phyloP scores from a whole-genome alignment of 176 grass and related monocot species.

The Oropetium thomaeum region DNA sequence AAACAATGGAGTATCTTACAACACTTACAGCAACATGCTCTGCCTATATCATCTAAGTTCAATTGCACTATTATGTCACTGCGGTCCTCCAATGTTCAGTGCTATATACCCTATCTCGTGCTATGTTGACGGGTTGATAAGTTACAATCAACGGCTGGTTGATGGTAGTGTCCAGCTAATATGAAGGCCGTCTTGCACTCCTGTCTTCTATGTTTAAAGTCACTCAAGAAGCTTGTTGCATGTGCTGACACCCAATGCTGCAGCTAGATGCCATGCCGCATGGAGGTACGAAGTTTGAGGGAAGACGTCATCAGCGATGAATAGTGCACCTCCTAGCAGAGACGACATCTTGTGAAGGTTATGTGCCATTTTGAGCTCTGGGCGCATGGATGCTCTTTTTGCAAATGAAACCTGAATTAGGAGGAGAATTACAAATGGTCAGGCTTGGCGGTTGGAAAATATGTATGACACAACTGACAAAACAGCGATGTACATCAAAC shows the following conservation, averaged over 20 bases:
- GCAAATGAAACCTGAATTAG: conserved; percentile 67
- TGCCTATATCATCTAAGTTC: background rate
- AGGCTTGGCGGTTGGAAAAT: background rate
- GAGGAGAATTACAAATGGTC: background rate
- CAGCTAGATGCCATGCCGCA: conserved; percentile 87
- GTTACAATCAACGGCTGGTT: conserved; percentile 32
- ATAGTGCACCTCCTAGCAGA: conserved; percentile 73
- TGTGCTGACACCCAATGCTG: conserved; percentile 70
- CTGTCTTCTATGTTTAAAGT: background rate
- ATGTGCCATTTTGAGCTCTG: conserved; percentile 72
- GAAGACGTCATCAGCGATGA: conserved; percentile 81
- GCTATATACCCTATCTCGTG: background rate
- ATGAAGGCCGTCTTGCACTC: background rate
- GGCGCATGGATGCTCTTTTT: conserved; percentile 56
- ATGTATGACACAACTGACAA: background rate
- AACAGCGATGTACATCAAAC: background rate
- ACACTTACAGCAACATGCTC: background rate
- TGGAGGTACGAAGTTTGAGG: conserved; percentile 74
- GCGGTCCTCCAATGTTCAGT: background rate
- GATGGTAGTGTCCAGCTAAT: background rate
- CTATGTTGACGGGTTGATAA: conserved; percentile 41
- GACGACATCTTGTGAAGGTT: conserved; percentile 81
- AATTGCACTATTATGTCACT: background rate
- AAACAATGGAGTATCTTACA: conserved; percentile 22
- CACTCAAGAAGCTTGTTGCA: conserved; percentile 93